Conservation (phyloP, 495 filamentous ascomycete species). For the Immersiella caudata region DNA sequence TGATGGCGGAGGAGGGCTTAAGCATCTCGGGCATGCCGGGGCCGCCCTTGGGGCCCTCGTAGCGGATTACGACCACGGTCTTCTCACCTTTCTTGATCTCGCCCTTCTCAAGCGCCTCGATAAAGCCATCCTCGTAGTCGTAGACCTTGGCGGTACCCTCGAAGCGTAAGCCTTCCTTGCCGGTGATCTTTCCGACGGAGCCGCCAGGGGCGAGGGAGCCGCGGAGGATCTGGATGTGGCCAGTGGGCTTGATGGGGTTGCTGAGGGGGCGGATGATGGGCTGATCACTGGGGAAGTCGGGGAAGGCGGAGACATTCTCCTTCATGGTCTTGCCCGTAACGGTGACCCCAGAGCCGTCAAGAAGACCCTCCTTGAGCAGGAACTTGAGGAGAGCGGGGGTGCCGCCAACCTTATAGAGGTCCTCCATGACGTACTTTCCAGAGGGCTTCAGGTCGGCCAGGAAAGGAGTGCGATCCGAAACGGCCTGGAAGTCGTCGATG, state of each 20-base stretch:
- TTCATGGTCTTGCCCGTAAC: slow-evolving; percentile 93
- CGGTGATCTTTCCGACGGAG: slow-evolving; percentile 96
- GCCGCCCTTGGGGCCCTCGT: slow-evolving; percentile 83
- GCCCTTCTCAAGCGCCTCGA: slow-evolving; percentile 72
- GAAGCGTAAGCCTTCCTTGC: slow-evolving; percentile 92
- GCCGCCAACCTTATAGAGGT: slow-evolving; percentile 86
- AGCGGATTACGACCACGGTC: slow-evolving; percentile 95
- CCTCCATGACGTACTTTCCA: slow-evolving; percentile 95
- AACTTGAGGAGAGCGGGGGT: slow-evolving; percentile 90
- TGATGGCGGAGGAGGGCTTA: slow-evolving; percentile 80
- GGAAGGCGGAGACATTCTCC: slow-evolving; percentile 79
- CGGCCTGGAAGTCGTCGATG: slow-evolving; percentile 96
- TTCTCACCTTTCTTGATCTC: slow-evolving; percentile 96
- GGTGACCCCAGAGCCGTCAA: slow-evolving; percentile 86
- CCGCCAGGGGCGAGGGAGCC: slow-evolving; percentile 90
- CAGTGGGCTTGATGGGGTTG: slow-evolving; percentile 90
- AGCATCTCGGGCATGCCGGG: slow-evolving; percentile 89
- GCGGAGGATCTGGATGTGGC: slow-evolving; percentile 95
- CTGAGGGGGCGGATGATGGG: slow-evolving; percentile 87
- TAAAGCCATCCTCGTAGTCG: slow-evolving; percentile 81
- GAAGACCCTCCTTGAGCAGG: slow-evolving; percentile 84
- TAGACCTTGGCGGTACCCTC: slow-evolving; percentile 86
- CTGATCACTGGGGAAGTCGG: slow-evolving; percentile 81
- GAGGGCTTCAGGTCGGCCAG: slow-evolving; percentile 96
- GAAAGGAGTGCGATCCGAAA: slow-evolving; percentile 89